Base-by-base conservation (phyloP, 2,329 filamentous ascomycete species). In the Aulographum hederae region DNA sequence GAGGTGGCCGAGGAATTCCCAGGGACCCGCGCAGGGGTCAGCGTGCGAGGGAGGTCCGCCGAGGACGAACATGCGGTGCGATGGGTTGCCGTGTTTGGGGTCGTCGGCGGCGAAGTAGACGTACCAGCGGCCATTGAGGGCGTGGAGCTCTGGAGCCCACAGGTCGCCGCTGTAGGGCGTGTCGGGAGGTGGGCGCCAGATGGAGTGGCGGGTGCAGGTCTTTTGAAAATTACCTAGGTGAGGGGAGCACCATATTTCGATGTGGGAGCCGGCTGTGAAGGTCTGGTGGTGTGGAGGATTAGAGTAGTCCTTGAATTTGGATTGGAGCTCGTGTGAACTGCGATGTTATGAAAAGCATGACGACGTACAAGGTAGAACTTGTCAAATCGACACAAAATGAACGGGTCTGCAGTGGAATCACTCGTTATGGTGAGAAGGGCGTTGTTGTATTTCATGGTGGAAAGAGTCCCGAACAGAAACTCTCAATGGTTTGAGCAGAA, bases 101-200 rank as follows among this genome's bases (percentile, higher is more conserved):
- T 60, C 43, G 14, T 51, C 53, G 12, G 51, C 55, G 3, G 49
- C 60, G 43, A 53, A 61, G 44, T 68, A 68, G 37, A 67, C 52
- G 44, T 66, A 69, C 65, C 65, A 69, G 15, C 54, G 53, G 1
- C 57, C 59, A 23, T 57, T 46, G 17, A 69, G 50, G 30, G 46
- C 46, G 42, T 69, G 65, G 1, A 69, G 51, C 47, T 69, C 65
- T 1, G 65, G 65, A 0, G 65, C 65, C 65, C 65, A 69, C 19
- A 69, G 48, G 38, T 54, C 56, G 26, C 48, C 56, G 5, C 52
- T 56, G 51, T 57, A 60, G 13, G 48, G 45, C 6, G 51, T 52
- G 35, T 56, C 46, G 10, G 53, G 54, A 0, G 56, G 46, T 18
- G 62, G 58, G 14, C 52, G 51, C 52, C 53, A 60, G 10, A 61